These are phyloP conservation scores for Domatiomyces catenatus DNA, from an alignment of 2,329 filamentous ascomycete species.

Conservation along the genomic window DNA sequence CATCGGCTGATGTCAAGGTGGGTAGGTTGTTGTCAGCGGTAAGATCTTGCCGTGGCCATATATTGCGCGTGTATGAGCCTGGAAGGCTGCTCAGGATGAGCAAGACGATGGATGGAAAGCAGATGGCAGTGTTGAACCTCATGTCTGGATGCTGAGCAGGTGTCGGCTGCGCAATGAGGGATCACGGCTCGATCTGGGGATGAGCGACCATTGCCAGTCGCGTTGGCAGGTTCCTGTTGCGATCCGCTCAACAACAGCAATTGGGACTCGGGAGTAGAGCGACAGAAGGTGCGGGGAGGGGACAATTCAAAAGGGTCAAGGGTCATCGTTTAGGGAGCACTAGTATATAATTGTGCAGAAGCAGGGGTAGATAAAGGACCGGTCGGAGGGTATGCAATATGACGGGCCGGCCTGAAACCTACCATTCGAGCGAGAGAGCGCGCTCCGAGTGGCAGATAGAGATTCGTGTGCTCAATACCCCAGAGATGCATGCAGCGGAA, in stretches of 20 bases:
- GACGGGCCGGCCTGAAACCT: not conserved
- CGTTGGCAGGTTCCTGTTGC: not conserved
- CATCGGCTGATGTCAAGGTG: not conserved
- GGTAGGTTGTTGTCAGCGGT: not conserved
- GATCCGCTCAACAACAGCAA: not conserved
- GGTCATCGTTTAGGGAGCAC: not conserved
- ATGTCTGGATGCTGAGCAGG: not conserved
- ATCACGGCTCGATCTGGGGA: not conserved
- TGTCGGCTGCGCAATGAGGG: not conserved
- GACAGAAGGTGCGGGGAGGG: not conserved
- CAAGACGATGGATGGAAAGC: not conserved
- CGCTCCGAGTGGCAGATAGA: not conserved
- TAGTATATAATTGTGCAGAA: not conserved
- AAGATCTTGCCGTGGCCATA: not conserved
- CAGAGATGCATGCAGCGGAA: not conserved
- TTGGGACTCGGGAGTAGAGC: not conserved
- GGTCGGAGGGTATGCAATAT: not conserved
- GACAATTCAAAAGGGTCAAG: not conserved
- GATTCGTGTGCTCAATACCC: not conserved
- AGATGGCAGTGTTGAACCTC: not conserved
- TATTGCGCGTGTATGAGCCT: not conserved
- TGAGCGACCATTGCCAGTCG: not conserved
- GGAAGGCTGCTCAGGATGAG: not conserved
- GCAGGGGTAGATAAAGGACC: not conserved
- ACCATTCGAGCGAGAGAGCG: not conserved